Base-by-base conservation (phyloP, 1,284 basidiomycete genomes). In the Sporisorium sorghi region DNA sequence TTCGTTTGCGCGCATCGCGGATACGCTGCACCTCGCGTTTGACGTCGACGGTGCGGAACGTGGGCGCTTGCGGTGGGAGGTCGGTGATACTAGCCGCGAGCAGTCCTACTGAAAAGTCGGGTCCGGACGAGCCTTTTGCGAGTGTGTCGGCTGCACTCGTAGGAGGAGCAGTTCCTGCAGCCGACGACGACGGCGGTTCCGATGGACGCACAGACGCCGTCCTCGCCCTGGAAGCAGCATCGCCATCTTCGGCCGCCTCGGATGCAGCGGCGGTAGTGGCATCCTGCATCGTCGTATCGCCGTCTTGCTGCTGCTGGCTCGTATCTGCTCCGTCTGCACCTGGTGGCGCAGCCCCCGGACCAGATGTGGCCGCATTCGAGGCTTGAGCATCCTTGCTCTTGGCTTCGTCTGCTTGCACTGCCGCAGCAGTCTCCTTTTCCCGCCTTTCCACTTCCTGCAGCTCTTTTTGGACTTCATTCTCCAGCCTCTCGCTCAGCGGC, bases 1-100 rank as follows among this genome's bases (percentile, higher is more conserved):
- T 72, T 49, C 79, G 74, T 52, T 82, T 83, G 21, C 83, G 87
- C 30, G 91, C 91, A 86, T 99, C 97, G 46, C 93, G 89, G 21
- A 99, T 90, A 62, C 89, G 90, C 82, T 92, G 92, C 1, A 98
- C 93, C 85, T 99, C 97, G 53, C 95, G 88, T 83, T 92, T 91
- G 24, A 99, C 89, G 83, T 99, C 97, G 2, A 92, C 87, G 1
- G 91, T 91, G 77, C 91, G 91, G 87, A 97, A 97, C 2, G 89
- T 88, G 1, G 90, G 88, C 0, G 93, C 92, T 59, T 81, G 83
- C 2, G 94, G 94, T 3, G 89, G 89, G 37, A 95, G 86, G 64
- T 97, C 94, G 21, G 88, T 83, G 57, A 90, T 87, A n/a, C 89
- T 86, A 0, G 93, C 92, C 10, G 89, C 77, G 12, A 79, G 63